phyloP scores from a whole-genome alignment of 106 monocot genomes.

The Dendrobium huoshanense region DNA sequence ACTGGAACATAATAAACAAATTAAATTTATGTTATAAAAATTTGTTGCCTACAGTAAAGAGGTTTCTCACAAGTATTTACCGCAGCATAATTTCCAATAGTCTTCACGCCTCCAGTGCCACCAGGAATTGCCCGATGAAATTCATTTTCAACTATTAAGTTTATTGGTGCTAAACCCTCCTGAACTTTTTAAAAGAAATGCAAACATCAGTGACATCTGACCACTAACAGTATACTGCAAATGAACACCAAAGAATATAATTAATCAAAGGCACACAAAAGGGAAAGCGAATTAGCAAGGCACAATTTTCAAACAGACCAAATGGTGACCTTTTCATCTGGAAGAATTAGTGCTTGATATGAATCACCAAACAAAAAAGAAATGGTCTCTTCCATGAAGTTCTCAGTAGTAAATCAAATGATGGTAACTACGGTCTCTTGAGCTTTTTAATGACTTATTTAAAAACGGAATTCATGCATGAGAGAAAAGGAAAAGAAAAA shows the following conservation, averaged over 20 bases:
- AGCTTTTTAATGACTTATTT: background rate
- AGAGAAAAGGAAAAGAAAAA: no score
- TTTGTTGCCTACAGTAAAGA: background rate
- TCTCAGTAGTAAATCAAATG: background rate
- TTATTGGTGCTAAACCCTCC: conserved; percentile 80
- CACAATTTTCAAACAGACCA: background rate
- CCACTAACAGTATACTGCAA: background rate
- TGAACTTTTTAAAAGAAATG: conserved; percentile 9
- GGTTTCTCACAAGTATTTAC: conserved; percentile 27
- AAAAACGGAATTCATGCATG: background rate
- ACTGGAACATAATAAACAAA: background rate
- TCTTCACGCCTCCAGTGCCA: conserved; percentile 76
- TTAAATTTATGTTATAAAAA: background rate
- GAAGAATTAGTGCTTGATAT: background rate
- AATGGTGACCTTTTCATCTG: background rate
- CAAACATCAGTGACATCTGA: background rate
- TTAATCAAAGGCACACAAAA: background rate
- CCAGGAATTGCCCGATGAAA: conserved; percentile 73
- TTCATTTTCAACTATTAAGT: conserved; percentile 55
- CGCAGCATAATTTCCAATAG: conserved; percentile 87
- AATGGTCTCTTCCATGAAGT: background rate
- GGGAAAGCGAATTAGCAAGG: background rate
- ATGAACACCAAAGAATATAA: background rate
- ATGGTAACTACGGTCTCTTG: background rate
- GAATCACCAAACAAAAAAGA: background rate